Evolutionary conservation across 148 eudicot species (phyloP).

Genomic region (Bassia scoparia): DNA sequence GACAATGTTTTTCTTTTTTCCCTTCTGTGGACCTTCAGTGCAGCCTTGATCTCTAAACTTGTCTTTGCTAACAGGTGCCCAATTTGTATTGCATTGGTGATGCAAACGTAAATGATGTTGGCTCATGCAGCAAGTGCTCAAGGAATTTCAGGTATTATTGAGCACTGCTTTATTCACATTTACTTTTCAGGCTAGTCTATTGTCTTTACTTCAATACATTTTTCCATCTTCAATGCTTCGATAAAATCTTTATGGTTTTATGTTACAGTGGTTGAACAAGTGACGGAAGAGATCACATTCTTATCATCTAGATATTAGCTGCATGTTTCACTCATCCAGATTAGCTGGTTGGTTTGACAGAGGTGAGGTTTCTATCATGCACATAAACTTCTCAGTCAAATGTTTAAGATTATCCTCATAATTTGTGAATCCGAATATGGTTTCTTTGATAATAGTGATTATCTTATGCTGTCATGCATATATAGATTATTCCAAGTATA

Average conservation of each 20-base stretch:
- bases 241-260: slow-evolving; percentile 6
- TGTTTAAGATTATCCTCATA: too few relatives aligned
- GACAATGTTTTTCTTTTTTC: not conserved
- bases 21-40: slow-evolving; percentile 1
- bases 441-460: not conserved
- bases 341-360: slow-evolving; percentile 99
- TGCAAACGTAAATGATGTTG: slow-evolving; percentile 99
- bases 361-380: slow-evolving; percentile 43
- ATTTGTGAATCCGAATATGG: not conserved
- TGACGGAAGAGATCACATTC: slow-evolving; percentile 87
- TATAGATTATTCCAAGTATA: too few relatives aligned
- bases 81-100: slow-evolving; percentile 97
- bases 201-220: not conserved
- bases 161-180: not conserved
- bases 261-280: slow-evolving; percentile 87
- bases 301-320: slow-evolving; percentile 83
- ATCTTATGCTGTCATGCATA: too few relatives aligned
- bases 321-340: slow-evolving; percentile 99
- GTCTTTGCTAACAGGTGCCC: slow-evolving; percentile 59
- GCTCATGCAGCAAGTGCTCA: slow-evolving; percentile 99
- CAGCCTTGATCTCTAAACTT: not conserved
- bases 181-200: not conserved
- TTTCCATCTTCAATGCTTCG: not conserved
- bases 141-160: slow-evolving; percentile 75
- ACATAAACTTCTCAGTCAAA: not conserved